These are phyloP conservation scores for Psilocybe azurescens DNA, from an alignment of 768 basidiomycete genomes.

Conservation along the genomic window DNA sequence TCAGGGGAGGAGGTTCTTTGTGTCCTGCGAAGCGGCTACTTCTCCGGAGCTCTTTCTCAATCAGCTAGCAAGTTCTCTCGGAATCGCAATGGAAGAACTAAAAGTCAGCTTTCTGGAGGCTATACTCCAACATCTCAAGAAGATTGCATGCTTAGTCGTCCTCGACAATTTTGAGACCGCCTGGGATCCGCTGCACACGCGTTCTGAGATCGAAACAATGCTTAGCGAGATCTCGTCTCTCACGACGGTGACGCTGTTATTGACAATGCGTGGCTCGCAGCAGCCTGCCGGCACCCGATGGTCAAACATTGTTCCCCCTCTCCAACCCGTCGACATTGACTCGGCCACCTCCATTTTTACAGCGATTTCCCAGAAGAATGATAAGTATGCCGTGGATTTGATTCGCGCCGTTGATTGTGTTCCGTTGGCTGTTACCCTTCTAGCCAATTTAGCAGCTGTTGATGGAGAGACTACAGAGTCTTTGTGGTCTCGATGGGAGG, in stretches of 20 bases:
- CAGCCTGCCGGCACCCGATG: constrained; percentile 31
- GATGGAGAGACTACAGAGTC: constrained; percentile 34
- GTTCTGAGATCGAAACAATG: constrained; percentile 29
- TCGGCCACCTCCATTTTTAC: constrained; percentile 30
- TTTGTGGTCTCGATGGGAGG: constrained; percentile 35
- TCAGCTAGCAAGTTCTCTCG: constrained; percentile 26
- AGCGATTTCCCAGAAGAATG: constrained; percentile 27
- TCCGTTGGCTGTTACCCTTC: constrained; percentile 37
- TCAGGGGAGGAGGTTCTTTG: constrained; percentile 26
- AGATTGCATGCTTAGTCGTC: constrained; percentile 25
- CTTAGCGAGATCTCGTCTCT: constrained; percentile 27
- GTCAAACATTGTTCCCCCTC: constrained; percentile 28
- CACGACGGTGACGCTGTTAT: constrained; percentile 24
- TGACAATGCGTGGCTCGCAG: constrained; percentile 37
- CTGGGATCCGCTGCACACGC: constrained; percentile 32
- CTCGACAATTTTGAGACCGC: constrained; percentile 41
- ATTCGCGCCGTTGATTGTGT: constrained; percentile 36
- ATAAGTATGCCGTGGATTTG: constrained; percentile 28
- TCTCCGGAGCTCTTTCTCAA: constrained; percentile 27
- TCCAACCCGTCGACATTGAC: constrained; percentile 30
- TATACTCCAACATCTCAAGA: constrained; percentile 19
- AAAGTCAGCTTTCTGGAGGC: constrained; percentile 20
- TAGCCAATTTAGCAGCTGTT: constrained; percentile 35
- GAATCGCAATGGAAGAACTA: constrained; percentile 17
- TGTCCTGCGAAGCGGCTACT: constrained; percentile 35